Evolutionary conservation across 306 rosid species (phyloP).

Genomic region (Delonix regia): DNA sequence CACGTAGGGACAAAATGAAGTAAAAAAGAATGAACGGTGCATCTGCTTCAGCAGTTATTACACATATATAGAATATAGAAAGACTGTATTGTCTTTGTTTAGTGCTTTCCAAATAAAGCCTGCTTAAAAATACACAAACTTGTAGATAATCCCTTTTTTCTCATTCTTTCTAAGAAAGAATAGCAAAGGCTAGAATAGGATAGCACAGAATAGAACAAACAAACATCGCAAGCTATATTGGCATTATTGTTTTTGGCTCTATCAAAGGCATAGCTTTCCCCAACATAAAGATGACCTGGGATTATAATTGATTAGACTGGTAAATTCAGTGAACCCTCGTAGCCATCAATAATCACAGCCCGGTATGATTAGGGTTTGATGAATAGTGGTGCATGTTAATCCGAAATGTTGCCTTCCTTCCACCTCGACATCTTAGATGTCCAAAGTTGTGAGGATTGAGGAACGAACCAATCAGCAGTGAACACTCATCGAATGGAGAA

Average conservation of each 20-base stretch:
- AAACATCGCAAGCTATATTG: neutral
- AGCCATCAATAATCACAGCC: neutral
- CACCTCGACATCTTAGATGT: constrained; percentile 1
- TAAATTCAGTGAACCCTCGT: neutral
- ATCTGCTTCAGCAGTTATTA: neutral
- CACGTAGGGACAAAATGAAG: too few species aligned
- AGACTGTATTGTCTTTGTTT: neutral
- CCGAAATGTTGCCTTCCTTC: neutral
- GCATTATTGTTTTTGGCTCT: neutral
- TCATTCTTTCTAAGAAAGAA: neutral
- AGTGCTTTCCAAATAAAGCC: neutral
- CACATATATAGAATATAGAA: neutral
- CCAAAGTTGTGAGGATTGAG: neutral
- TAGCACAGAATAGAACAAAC: neutral
- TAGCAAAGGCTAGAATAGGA: neutral
- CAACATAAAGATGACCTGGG: neutral
- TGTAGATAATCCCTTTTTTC: neutral
- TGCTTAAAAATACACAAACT: neutral
- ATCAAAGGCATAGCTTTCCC: neutral
- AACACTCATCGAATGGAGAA: constrained; percentile 34
- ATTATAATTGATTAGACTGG: neutral
- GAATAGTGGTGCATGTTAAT: neutral
- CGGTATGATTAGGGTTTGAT: neutral
- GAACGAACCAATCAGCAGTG: constrained; percentile 12
- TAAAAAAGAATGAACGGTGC: neutral